Evolutionary conservation across 2,329 filamentous ascomycete species (phyloP).

Genomic region (Hymenoscyphus albidus): DNA sequence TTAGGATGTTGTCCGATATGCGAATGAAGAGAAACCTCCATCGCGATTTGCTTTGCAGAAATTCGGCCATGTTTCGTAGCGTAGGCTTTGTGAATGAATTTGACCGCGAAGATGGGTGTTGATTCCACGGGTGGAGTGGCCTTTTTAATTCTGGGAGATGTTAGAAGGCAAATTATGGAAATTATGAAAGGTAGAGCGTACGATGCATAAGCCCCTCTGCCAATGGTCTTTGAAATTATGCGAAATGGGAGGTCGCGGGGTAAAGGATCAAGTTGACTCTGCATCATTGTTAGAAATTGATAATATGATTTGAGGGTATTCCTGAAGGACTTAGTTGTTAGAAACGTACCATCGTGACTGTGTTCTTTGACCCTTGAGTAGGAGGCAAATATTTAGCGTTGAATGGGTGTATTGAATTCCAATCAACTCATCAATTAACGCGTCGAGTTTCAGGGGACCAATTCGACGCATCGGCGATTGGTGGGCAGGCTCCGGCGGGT

Average conservation of each 20-base stretch:
- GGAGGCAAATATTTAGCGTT: background rate
- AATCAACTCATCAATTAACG: constrained; percentile 29
- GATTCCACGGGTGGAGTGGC: constrained; percentile 68
- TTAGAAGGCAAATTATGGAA: background rate
- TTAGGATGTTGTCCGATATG: constrained; percentile 87
- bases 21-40: constrained; percentile 87
- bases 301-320: background rate
- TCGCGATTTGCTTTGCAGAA: constrained; percentile 80
- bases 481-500: constrained; percentile 2
- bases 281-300: constrained; percentile 40
- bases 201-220: constrained; percentile 96
- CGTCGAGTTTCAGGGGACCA: constrained; percentile 28
- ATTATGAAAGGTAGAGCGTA: constrained; percentile 42
- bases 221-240: constrained; percentile 93
- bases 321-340: constrained; percentile 9
- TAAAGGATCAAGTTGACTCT: constrained; percentile 87
- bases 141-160: constrained; percentile 63
- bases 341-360: constrained; percentile 28
- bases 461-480: constrained; percentile 27
- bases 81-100: constrained; percentile 97
- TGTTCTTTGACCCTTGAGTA: background rate
- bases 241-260: constrained; percentile 85
- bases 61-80: constrained; percentile 85
- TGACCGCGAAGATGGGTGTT: constrained; percentile 87
- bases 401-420: constrained; percentile 16